Conservation (phyloP, 140 eudicot genomes). For the Stevia rebaudiana region DNA sequence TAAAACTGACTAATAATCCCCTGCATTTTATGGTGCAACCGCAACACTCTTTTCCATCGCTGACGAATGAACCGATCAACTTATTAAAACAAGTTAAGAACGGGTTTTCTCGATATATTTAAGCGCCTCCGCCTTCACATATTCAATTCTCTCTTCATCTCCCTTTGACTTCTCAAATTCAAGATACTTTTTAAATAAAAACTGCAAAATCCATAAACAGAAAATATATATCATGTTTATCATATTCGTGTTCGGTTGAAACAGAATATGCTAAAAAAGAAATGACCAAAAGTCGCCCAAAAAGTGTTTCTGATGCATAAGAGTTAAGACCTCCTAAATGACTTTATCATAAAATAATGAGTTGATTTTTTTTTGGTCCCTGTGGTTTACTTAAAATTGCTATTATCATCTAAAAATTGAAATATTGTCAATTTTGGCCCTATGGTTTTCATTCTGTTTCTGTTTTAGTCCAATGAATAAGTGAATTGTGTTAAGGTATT, state of each 20-base stretch:
- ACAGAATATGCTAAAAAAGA: background rate
- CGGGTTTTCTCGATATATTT: conserved; percentile 54
- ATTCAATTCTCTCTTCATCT: conserved; percentile 59
- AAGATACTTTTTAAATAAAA: conserved; percentile 68
- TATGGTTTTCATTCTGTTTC: too few species aligned
- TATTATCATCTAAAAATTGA: too few species aligned
- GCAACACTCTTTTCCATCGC: background rate
- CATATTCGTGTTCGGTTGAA: background rate
- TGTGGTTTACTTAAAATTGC: too few species aligned
- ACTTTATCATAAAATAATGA: too few species aligned
- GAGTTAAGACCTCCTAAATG: too few species aligned
- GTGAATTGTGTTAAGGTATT: too few species aligned
- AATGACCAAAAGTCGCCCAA: background rate
- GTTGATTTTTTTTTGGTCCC: too few species aligned
- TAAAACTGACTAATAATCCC: background rate
- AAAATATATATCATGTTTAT: background rate
- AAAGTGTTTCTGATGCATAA: background rate
- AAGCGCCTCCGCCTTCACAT: conserved; percentile 66
- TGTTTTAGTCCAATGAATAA: too few species aligned
- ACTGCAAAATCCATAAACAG: conserved; percentile 41
- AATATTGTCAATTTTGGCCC: too few species aligned
- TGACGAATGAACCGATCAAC: background rate
- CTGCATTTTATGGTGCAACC: background rate
- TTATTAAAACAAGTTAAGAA: background rate
- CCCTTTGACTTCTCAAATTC: conserved; percentile 71